A percentile compares a stretch with the other conserved stretches of the same genome.
Conservation (phyloP, 2,329 filamentous ascomycete genomes). For the Madurella mycetomatis region DNA sequence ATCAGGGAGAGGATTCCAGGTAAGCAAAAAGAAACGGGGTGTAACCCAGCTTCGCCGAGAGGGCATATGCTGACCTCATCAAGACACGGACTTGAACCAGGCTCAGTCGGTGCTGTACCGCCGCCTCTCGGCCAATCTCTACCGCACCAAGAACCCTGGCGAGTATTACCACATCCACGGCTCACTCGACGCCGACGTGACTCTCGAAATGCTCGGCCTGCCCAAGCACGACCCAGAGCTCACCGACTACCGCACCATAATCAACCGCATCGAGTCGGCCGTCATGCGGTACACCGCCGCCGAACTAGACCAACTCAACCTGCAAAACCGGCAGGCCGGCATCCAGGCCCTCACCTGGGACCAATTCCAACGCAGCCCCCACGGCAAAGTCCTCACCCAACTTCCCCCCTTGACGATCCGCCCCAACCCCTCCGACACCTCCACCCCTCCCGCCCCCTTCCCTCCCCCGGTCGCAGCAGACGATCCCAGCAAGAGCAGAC, state of each 20-base stretch:
- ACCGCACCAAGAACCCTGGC: conserved; percentile 60
- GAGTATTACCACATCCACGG: conserved; percentile 73
- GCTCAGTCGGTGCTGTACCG: conserved; percentile 70
- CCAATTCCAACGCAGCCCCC: conserved; percentile 52
- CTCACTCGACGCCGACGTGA: conserved; percentile 66
- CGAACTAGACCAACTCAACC: conserved; percentile 57
- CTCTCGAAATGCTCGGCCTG: conserved; percentile 65
- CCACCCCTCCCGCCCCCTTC: conserved; percentile 45
- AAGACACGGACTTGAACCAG: conserved; percentile 69
- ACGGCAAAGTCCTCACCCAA: conserved; percentile 42
- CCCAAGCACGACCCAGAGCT: conserved; percentile 57
- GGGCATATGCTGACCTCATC: conserved; percentile 30
- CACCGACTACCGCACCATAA: conserved; percentile 55
- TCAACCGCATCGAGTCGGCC: conserved; percentile 54
- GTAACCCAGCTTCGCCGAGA: conserved; percentile 22
- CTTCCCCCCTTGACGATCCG: conserved; percentile 48
- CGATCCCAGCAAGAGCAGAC: too few species aligned
- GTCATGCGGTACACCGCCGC: conserved; percentile 50
- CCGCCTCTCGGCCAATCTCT: conserved; percentile 68
- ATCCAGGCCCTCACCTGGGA: conserved; percentile 55
- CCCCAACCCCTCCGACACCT: conserved; percentile 39
- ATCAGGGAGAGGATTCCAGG: conserved; percentile 40
- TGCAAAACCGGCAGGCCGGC: conserved; percentile 53
- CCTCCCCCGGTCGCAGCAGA: conserved; percentile 19
- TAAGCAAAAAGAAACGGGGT: conserved; percentile 17